Evolutionary conservation across 2,329 filamentous ascomycete genomes (phyloP).

Genomic region (Beauveria sp.): DNA sequence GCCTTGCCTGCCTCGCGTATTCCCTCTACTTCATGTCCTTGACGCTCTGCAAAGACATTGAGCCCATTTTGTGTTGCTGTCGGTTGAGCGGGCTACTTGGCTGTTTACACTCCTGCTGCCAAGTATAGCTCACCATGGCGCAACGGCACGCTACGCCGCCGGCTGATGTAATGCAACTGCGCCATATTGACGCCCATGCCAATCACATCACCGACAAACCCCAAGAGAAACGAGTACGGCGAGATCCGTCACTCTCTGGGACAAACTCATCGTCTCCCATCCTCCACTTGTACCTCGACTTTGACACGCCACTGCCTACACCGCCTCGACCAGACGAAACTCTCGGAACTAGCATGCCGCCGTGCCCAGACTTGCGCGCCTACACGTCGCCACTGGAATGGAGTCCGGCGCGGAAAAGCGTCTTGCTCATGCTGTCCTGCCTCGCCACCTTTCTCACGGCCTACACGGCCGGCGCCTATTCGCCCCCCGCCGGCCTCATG

Average conservation of each 20-base stretch:
- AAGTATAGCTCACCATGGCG: neutral
- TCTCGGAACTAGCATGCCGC: slow-evolving; percentile 35
- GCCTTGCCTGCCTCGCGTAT: neutral
- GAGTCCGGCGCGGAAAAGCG: slow-evolving; percentile 59
- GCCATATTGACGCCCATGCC: neutral
- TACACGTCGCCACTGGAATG: slow-evolving; percentile 68
- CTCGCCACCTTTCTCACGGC: slow-evolving; percentile 69
- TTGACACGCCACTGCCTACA: slow-evolving; percentile 29
- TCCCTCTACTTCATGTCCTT: neutral
- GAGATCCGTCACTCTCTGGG: neutral
- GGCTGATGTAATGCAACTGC: neutral
- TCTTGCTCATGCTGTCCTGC: slow-evolving; percentile 68
- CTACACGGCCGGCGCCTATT: slow-evolving; percentile 75
- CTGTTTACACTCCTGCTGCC: neutral
- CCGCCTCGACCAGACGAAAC: slow-evolving; percentile 16
- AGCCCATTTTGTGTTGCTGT: neutral
- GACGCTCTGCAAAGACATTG: neutral
- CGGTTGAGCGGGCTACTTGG: neutral
- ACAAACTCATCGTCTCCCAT: slow-evolving; percentile 22
- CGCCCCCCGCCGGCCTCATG: slow-evolving; percentile 60
- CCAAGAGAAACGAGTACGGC: neutral
- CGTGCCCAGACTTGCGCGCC: slow-evolving; percentile 55
- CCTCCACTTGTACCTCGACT: slow-evolving; percentile 33
- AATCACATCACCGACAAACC: neutral
- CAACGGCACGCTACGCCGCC: neutral